These are phyloP conservation scores for Mycena epipterygia DNA, from an alignment of 768 basidiomycete species.

Conservation along the genomic window DNA sequence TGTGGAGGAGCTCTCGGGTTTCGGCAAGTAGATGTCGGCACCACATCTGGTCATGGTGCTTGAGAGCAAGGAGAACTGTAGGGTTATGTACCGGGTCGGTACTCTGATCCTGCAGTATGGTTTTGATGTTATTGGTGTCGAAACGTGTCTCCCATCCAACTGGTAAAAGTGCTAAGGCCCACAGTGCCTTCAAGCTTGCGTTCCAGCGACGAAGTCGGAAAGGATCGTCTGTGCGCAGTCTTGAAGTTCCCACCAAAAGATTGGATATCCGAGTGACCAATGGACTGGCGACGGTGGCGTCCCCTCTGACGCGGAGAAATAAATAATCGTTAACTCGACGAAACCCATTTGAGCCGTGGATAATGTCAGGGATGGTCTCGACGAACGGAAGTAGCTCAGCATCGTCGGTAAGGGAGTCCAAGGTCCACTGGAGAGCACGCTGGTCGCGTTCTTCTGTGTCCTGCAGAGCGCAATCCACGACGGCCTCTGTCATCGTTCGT, in stretches of 20 bases:
- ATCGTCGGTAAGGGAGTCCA: not conserved
- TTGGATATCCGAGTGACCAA: not conserved
- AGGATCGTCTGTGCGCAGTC: conserved; percentile 1
- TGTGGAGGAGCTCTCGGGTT: not conserved
- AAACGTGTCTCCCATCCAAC: not conserved
- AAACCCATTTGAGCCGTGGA: not conserved
- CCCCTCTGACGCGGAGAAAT: not conserved
- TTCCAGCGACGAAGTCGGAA: not conserved
- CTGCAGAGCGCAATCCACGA: not conserved
- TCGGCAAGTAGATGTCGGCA: not conserved
- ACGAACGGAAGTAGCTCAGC: not conserved
- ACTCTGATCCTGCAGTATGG: not conserved
- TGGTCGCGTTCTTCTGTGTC: conserved; percentile 9
- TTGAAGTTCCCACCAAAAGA: not conserved
- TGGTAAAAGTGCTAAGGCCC: conserved; percentile 14
- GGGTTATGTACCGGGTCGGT: not conserved
- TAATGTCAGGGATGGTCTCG: not conserved
- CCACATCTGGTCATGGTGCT: not conserved
- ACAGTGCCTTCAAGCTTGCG: conserved; percentile 8
- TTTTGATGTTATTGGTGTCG: not conserved
- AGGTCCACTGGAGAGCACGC: conserved; percentile 19
- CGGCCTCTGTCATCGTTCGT: conserved; percentile 1
- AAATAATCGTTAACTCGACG: not conserved
- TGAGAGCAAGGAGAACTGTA: not conserved
- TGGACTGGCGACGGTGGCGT: not conserved